Conservation (phyloP, 257 asterid species). For the Perilla frutescens region DNA sequence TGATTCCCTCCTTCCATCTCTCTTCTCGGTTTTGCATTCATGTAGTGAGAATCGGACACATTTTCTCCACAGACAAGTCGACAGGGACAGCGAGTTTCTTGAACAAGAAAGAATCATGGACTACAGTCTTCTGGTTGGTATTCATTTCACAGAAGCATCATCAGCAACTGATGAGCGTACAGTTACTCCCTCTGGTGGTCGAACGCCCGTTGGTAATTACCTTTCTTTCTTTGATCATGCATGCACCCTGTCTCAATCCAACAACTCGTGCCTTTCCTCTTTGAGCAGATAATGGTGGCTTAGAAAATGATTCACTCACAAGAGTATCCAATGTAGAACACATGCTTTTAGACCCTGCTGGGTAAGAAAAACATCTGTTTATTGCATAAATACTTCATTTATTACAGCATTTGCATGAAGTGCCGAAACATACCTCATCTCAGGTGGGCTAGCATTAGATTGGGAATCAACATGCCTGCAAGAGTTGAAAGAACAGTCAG, state of each 20-base stretch:
- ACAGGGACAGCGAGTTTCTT: slow-evolving; percentile 72
- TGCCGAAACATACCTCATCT: background rate
- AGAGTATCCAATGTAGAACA: slow-evolving; percentile 82
- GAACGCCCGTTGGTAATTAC: slow-evolving; percentile 47
- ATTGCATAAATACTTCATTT: background rate
- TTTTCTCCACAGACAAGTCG: slow-evolving; percentile 65
- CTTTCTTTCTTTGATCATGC: background rate
- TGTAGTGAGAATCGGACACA: background rate
- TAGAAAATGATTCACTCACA: slow-evolving; percentile 60
- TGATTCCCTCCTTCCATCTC: background rate
- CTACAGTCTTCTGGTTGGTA: slow-evolving; percentile 77
- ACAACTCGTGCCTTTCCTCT: background rate
- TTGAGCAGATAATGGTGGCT: slow-evolving; percentile 58
- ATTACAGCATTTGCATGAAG: background rate
- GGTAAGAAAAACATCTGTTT: slow-evolving; percentile 51
- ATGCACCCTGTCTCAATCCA: background rate
- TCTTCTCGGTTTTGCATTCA: background rate
- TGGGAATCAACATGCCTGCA: slow-evolving; percentile 96
- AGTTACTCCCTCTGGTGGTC: slow-evolving; percentile 44
- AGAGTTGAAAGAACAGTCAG: slow-evolving; percentile 85
- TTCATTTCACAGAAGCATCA: slow-evolving; percentile 62
- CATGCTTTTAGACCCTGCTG: slow-evolving; percentile 72
- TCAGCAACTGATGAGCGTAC: slow-evolving; percentile 40
- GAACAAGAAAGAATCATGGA: slow-evolving; percentile 86
- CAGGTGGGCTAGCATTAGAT: slow-evolving; percentile 85